Evolutionary conservation across 148 eudicot genomes (phyloP), one percentile per base, ranked within the genome.

Genomic region (Euryodendron excelsum): DNA sequence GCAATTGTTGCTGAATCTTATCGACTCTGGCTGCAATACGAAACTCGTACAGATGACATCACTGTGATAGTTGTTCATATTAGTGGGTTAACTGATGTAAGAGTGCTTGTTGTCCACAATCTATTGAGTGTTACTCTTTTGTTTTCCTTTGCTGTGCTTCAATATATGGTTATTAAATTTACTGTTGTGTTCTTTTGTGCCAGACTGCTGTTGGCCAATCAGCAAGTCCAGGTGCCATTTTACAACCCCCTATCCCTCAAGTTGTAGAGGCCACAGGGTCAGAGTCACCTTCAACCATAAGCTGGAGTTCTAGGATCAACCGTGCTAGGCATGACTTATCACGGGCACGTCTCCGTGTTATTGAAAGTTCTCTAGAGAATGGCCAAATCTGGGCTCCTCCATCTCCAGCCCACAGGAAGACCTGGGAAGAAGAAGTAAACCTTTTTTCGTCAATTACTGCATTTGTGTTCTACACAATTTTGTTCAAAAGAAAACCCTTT

Each of bases 1-100:
- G 99, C 99, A 76, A 93, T 96, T 83, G 99, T 96, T 84, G 99
- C 99, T 52, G 99, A 96, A 86, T 96, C 99, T 6, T 96, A 96
- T 83, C 91, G 99, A 74, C 97, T 93, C 77, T 96, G 99, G 99
- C 86, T 96, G 78, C 99, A 96, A 82, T 96, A 89, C 82, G 99
- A 96, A 87, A 96, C 99, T 80, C 99, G 99, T 61, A 96, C 99
- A 21, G 99, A 96, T 88, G 99, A 96, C 80, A 96, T 96, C 34
- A 93, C 99, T 74, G 89, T 96, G 75, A 88, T 96, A 80, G 97
- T 96, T 69, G 99, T 90, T 69, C 97, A 96, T 74, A 83, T 93
- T 55, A 86, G 83, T 84, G 98, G 97, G 33, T 79, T 96, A 62
- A 80, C 77, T 78, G 84, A 89, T 71, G 99, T 96, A 89, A 86